Percentiles rank a stretch among this genome's conserved stretches.
These are phyloP conservation scores for Begonia fuchsioides DNA, from an alignment of 306 rosid species.

Conservation along the genomic window DNA sequence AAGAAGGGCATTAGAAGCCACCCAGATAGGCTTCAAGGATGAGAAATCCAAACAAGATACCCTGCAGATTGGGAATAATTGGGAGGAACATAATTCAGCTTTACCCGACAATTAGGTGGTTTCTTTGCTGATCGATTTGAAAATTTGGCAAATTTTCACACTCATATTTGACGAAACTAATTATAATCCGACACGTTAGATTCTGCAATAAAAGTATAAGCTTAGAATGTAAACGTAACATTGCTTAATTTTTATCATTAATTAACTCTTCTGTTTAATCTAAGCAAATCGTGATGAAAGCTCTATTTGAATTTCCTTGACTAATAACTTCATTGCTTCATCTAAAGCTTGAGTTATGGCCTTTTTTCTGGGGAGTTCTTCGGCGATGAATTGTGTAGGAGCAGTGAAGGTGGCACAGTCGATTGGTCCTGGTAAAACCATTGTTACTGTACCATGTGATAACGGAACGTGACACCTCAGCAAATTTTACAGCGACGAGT, in stretches of 20 bases:
- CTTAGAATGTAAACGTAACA: no score
- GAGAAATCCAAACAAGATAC: constrained; percentile 13
- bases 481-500: constrained; percentile 52
- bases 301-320: not conserved
- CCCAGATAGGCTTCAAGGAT: constrained; percentile 34
- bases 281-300: not conserved
- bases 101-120: constrained; percentile 44
- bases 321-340: not conserved
- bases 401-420: constrained; percentile 67
- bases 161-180: no score
- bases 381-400: constrained; percentile 87
- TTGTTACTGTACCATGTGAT: constrained; percentile 83
- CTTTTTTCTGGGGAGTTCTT: constrained; percentile 85
- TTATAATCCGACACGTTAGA: no score
- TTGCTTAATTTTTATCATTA: no score
- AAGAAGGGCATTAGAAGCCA: constrained; percentile 61
- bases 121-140: constrained; percentile 93
- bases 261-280: not conserved
- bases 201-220: no score
- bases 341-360: constrained; percentile 11
- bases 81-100: constrained; percentile 12
- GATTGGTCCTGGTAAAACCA: constrained; percentile 73
- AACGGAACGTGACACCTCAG: constrained; percentile 93
- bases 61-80: constrained; percentile 18
- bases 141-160: constrained; percentile 72